A percentile compares a stretch with the other conserved stretches of the same genome.
Evolutionary conservation across 768 basidiomycete species (phyloP).

Genomic region (Hirschioporus abietinus): DNA sequence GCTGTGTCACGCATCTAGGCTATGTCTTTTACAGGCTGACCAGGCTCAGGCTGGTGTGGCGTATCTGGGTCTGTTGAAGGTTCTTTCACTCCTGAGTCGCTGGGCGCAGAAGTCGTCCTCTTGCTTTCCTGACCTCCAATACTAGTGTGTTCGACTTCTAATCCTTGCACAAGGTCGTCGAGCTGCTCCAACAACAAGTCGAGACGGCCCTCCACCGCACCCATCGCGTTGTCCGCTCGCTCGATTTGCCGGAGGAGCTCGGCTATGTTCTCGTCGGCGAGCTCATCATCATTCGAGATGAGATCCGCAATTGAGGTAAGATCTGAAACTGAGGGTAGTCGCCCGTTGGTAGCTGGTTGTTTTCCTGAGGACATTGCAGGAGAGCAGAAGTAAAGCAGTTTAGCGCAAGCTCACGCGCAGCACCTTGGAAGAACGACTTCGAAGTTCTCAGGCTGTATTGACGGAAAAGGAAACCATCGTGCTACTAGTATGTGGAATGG

Average conservation of each 20-base stretch:
- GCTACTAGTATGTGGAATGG: too few relatives aligned
- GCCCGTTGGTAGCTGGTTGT: background rate
- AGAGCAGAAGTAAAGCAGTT: background rate
- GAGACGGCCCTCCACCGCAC: slow-evolving; percentile 55
- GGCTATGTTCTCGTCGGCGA: slow-evolving; percentile 38
- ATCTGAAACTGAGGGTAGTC: background rate
- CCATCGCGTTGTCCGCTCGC: slow-evolving; percentile 52
- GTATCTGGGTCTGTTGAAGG: background rate
- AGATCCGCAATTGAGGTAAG: background rate
- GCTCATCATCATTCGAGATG: slow-evolving; percentile 10
- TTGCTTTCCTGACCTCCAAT: background rate
- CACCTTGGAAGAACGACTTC: too few relatives aligned
- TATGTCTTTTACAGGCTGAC: background rate
- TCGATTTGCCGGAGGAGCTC: slow-evolving; percentile 55
- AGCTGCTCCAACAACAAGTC: slow-evolving; percentile 52
- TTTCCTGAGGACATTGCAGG: background rate
- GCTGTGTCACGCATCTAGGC: background rate
- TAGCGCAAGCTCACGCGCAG: too few relatives aligned
- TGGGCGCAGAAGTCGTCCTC: background rate
- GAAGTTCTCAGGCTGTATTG: background rate
- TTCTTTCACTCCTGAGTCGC: background rate
- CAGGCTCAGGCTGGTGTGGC: background rate
- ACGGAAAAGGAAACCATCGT: background rate
- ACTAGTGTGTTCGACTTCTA: background rate
- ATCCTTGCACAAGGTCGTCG: background rate